Conservation (phyloP, 1,139 yeast genomes). For the Blastobotrys capitulatus region DNA sequence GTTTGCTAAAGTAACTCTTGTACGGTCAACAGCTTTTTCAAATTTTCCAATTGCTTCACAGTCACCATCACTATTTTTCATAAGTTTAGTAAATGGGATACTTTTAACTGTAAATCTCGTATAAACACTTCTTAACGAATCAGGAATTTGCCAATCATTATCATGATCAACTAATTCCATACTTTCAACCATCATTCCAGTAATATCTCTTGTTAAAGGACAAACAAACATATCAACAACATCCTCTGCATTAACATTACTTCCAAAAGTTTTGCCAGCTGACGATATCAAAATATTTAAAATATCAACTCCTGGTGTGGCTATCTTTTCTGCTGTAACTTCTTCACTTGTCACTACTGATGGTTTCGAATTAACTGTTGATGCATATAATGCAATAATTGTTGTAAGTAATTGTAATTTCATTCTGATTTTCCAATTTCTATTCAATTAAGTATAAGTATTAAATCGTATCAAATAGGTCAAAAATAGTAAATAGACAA, state of each 20-base stretch:
- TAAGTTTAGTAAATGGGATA: background rate
- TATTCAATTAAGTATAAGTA: no score
- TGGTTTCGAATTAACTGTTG: no score
- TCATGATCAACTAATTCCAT: constrained; percentile 1
- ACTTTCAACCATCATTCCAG: background rate
- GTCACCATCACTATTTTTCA: background rate
- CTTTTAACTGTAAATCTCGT: background rate
- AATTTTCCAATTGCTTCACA: background rate
- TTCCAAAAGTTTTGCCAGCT: background rate
- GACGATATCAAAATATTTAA: background rate
- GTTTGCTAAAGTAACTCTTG: background rate
- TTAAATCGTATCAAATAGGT: no score
- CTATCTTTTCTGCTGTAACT: constrained; percentile 1
- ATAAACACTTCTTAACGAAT: background rate
- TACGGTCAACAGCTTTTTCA: background rate
- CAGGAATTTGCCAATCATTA: background rate
- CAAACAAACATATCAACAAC: constrained; percentile 8
- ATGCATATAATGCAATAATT: no score
- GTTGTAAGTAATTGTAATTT: no score
- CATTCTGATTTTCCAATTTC: no score
- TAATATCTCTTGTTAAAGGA: constrained; percentile 3
- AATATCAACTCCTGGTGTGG: background rate
- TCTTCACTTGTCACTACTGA: no score
- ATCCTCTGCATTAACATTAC: background rate
- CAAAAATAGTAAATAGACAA: no score